phyloP scores from a whole-genome alignment of 352 stramenopile species.

The Pythium graminicola region DNA sequence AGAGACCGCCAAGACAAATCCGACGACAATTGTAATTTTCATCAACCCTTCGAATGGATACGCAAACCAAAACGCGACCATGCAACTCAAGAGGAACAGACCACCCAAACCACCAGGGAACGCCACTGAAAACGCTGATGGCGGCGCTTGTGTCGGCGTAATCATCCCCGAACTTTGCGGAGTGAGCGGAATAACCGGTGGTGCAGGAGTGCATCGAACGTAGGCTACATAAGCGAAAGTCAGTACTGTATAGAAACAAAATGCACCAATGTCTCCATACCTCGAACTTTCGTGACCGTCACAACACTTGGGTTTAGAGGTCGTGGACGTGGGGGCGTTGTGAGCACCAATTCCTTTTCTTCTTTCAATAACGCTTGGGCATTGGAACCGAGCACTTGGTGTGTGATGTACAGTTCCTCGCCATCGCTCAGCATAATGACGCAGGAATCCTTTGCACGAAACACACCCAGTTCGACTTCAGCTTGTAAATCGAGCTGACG shows the following conservation, averaged over 20 bases:
- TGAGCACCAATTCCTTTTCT: conserved; percentile 50
- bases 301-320: conserved; percentile 48
- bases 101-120: conserved; percentile 62
- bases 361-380: conserved; percentile 28
- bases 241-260: too few relatives aligned
- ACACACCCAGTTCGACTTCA: conserved; percentile 45
- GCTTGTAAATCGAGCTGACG: conserved; percentile 48
- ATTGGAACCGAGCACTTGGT: conserved; percentile 43
- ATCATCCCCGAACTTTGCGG: conserved; percentile 34
- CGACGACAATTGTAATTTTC: conserved; percentile 83
- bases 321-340: conserved; percentile 43
- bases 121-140: conserved; percentile 53
- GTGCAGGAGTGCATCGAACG: conserved; percentile 35
- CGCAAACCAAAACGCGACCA: conserved; percentile 67
- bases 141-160: conserved; percentile 6
- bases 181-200: conserved; percentile 27
- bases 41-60: conserved; percentile 74
- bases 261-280: conserved; percentile 22
- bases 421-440: conserved; percentile 65
- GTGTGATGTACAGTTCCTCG: conserved; percentile 60
- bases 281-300: conserved; percentile 42
- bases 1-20: conserved; percentile 66
- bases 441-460: conserved; percentile 54
- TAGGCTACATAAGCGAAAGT: not conserved
- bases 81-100: conserved; percentile 68